Evolutionary conservation across 2,329 filamentous ascomycete genomes (phyloP).

Genomic region (Diaporthe longicolla): DNA sequence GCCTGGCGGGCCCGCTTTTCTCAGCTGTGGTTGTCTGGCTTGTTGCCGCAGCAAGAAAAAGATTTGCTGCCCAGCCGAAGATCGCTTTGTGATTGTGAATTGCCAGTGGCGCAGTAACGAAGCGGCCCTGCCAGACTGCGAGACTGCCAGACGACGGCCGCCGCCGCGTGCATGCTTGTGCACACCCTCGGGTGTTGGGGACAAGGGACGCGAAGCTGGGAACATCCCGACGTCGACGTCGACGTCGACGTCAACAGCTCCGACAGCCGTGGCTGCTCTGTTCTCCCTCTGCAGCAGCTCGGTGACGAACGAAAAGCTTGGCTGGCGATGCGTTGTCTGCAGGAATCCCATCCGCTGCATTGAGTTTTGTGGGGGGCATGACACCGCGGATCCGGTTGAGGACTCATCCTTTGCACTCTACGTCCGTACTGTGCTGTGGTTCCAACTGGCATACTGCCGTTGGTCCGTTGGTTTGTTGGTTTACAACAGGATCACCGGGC

Average conservation of each 20-base stretch:
- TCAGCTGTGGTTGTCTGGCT: conserved; percentile 35
- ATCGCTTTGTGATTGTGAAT: conserved; percentile 35
- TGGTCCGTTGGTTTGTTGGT: background rate
- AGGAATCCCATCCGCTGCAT: conserved; percentile 10
- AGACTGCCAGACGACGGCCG: conserved; percentile 24
- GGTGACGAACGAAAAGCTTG: conserved; percentile 29
- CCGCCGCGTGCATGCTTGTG: background rate
- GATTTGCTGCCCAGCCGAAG: conserved; percentile 38
- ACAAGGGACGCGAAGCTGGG: conserved; percentile 7
- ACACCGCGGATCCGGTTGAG: conserved; percentile 12
- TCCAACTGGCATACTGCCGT: background rate
- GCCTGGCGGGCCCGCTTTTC: conserved; percentile 31
- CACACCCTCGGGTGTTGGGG: background rate
- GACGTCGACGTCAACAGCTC: background rate
- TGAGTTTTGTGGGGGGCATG: conserved; percentile 16
- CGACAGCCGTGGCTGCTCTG: background rate
- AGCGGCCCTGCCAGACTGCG: background rate
- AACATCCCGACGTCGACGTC: background rate
- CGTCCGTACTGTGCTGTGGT: no score
- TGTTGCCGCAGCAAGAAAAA: conserved; percentile 36
- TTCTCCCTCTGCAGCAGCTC: background rate
- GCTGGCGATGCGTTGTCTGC: conserved; percentile 30
- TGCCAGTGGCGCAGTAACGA: conserved; percentile 36
- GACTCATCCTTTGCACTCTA: background rate
- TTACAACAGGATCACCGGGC: background rate